Evolutionary conservation across 2,329 filamentous ascomycete species (phyloP), one percentile per base, ranked within the genome.

Genomic region (Ceratocystis diversiconidia): DNA sequence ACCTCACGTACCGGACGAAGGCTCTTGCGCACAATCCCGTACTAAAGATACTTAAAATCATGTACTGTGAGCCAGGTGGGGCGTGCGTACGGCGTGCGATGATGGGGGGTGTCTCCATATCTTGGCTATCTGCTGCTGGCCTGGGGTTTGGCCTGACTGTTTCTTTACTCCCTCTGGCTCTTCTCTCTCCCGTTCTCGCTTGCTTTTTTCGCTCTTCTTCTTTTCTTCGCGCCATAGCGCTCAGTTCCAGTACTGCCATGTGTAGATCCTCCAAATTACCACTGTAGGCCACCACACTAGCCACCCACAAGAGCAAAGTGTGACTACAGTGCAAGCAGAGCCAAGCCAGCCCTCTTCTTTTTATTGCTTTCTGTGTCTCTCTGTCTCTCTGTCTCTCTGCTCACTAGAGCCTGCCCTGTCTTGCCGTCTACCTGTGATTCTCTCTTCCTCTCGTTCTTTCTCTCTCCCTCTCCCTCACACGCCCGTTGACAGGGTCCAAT

Each of bases 21-120:
- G 52, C 52, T 57, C 52, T 57, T 57, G 22, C 52, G 52, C 52
- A 57, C 52, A 57, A 57, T 57, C 52, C 52, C 52, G 52, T 57
- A 57, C 52, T 57, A 57, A 57, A 57, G 52, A 57, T 57, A 57
- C 52, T 57, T 57, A 57, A 57, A 57, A 57, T 30, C 12, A 7
- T 57, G 52, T 57, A 57, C 52, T 57, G 52, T 57, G 52, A 32
- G 28, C 52, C 28, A 8, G 28, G 52, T 8, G 22, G 25, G 52
- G 52, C 15, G 52, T 57, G 52, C 28, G 19, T 5, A 1, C n/a
- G 2, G 22, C 15, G 19, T 19, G 19, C 5, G 7, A 12, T 25
- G 19, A 5, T 6, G 8, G 19, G 6, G 10, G 28, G 52, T n/a
- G 52, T 32, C 15, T 17, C 2, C 22, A 30, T 57, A 55, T 32